Conservation (phyloP, 2,329 filamentous ascomycete genomes). For the Emergomyces orientalis region DNA sequence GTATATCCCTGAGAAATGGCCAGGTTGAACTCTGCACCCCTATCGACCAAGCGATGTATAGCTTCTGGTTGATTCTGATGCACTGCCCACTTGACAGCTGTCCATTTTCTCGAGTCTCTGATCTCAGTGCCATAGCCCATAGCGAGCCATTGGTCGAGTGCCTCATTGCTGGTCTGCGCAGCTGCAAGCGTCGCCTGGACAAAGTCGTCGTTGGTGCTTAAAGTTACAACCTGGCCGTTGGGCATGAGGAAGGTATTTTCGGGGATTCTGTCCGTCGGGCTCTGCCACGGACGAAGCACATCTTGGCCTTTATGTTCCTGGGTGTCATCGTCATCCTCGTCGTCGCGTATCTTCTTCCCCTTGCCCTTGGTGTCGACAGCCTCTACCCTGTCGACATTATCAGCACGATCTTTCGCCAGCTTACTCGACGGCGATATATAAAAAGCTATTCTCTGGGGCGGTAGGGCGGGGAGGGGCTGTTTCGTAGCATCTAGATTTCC, state of each 20-base stretch:
- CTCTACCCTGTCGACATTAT: neutral
- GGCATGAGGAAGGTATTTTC: neutral
- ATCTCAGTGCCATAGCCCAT: neutral
- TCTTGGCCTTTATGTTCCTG: neutral
- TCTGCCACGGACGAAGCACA: neutral
- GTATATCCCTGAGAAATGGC: neutral
- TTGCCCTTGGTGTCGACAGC: neutral
- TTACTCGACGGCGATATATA: neutral
- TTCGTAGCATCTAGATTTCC: neutral
- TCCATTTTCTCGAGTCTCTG: neutral
- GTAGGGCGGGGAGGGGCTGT: neutral
- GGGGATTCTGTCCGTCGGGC: neutral
- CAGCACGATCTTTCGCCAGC: neutral
- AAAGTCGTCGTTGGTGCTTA: neutral
- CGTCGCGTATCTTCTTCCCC: neutral
- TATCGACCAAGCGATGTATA: neutral
- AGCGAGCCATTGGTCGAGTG: neutral
- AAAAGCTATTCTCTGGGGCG: neutral
- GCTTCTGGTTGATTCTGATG: neutral
- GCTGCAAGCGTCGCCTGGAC: slow-evolving; percentile 5
- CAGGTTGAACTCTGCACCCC: neutral
- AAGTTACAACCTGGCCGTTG: neutral
- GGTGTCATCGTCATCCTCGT: neutral
- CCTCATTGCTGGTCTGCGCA: neutral
- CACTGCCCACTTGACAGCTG: neutral